Evolutionary conservation across 352 stramenopile species (phyloP).

Genomic region (Pythium apleroticum): DNA sequence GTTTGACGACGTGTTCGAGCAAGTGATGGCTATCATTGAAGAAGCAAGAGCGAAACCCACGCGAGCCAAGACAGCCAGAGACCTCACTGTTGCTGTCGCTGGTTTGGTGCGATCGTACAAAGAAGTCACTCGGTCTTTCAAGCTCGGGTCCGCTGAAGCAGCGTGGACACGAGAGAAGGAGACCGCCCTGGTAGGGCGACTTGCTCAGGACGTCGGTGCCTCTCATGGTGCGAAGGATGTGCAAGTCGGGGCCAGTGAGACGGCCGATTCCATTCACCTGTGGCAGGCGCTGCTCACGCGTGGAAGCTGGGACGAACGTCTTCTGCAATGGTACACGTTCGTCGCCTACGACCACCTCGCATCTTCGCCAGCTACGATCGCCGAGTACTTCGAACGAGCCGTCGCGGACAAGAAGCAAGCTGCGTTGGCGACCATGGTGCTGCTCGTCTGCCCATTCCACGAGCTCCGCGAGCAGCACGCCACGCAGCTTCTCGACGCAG

Average conservation of each 20-base stretch:
- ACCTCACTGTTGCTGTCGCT: conserved; percentile 28
- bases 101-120: conserved; percentile 15
- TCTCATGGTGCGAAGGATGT: background rate
- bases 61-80: conserved; percentile 20
- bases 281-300: conserved; percentile 50
- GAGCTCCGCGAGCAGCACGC: conserved; percentile 41
- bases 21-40: conserved; percentile 36
- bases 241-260: background rate
- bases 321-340: conserved; percentile 57
- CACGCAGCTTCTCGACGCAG: conserved; percentile 30
- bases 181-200: conserved; percentile 33
- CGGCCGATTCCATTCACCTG: background rate
- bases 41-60: conserved; percentile 6
- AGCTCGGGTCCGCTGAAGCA: background rate
- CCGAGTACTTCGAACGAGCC: conserved; percentile 45
- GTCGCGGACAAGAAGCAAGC: conserved; percentile 28
- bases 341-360: conserved; percentile 46
- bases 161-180: conserved; percentile 47
- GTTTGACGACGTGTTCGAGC: conserved; percentile 34
- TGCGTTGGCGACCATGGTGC: conserved; percentile 41
- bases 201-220: conserved; percentile 38
- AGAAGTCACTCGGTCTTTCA: conserved; percentile 6
- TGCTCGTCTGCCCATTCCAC: conserved; percentile 63
- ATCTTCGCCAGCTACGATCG: conserved; percentile 24
- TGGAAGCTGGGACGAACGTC: conserved; percentile 41